Percentiles rank a stretch among this genome's conserved stretches.
phyloP scores from a whole-genome alignment of 2,329 filamentous ascomycete genomes.

The Cladosporium sp. region DNA sequence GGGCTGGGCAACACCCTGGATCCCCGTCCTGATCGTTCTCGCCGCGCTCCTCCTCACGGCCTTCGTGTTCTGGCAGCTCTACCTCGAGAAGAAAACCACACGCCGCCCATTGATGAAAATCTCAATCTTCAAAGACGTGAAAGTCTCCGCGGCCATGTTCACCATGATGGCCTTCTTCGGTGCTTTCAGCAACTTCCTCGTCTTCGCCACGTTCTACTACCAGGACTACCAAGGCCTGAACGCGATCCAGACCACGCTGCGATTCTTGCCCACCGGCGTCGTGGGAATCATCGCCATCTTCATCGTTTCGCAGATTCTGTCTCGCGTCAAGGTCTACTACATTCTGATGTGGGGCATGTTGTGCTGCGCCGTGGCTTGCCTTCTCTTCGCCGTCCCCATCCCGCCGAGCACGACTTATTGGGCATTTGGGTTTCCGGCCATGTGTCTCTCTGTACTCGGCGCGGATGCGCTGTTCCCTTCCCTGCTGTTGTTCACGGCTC shows the following conservation, averaged over 20 bases:
- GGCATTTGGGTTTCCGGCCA: conserved; percentile 62
- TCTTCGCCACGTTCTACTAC: conserved; percentile 66
- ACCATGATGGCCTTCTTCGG: conserved; percentile 66
- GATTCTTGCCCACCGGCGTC: conserved; percentile 64
- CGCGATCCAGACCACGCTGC: conserved; percentile 62
- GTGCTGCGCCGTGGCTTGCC: conserved; percentile 50
- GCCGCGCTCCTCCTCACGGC: conserved; percentile 52
- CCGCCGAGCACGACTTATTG: conserved; percentile 60
- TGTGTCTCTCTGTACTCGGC: conserved; percentile 62
- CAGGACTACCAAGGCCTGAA: conserved; percentile 62
- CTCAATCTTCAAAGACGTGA: conserved; percentile 56
- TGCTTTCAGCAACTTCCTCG: conserved; percentile 63
- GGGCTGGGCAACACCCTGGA: conserved; percentile 62
- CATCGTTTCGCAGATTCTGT: conserved; percentile 53
- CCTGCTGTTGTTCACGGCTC: conserved; percentile 62
- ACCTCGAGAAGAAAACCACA: conserved; percentile 51
- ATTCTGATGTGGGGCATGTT: conserved; percentile 57
- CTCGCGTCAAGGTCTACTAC: conserved; percentile 54
- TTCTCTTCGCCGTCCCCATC: conserved; percentile 64
- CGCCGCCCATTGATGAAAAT: conserved; percentile 61
- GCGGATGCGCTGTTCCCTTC: conserved; percentile 65
- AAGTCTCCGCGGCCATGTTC: conserved; percentile 60
- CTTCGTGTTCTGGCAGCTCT: conserved; percentile 60
- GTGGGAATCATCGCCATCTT: conserved; percentile 56
- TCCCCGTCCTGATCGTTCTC: conserved; percentile 56